Conservation (phyloP, 768 basidiomycete species). For the Suillus bovinus region DNA sequence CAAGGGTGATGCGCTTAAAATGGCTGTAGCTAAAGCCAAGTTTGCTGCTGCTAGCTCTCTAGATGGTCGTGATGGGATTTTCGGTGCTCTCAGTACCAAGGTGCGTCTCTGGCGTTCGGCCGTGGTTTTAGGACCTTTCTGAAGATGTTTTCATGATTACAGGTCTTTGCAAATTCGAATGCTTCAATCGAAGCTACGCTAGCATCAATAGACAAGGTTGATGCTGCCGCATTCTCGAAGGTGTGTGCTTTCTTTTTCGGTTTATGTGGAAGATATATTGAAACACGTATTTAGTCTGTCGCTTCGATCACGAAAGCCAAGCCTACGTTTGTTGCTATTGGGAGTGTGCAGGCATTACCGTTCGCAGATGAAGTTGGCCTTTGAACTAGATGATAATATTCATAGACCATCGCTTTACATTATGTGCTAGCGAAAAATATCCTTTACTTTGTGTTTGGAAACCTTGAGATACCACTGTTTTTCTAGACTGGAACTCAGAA, state of each 20-base stretch:
- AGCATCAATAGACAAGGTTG: constrained; percentile 68
- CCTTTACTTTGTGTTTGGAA: constrained; percentile 1
- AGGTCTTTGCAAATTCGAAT: constrained; percentile 64
- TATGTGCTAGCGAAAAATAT: constrained; percentile 5
- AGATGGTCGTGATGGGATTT: constrained; percentile 71
- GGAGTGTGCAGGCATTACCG: constrained; percentile 74
- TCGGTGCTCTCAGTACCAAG: constrained; percentile 62
- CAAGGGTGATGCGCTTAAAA: constrained; percentile 70
- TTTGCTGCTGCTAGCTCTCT: constrained; percentile 71
- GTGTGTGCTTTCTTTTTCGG: constrained; percentile 38
- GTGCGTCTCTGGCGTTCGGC: constrained; percentile 38
- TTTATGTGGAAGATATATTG: background rate
- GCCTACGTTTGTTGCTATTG: constrained; percentile 87
- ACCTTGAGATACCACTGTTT: background rate
- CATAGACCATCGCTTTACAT: constrained; percentile 3
- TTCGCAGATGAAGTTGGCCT: constrained; percentile 84
- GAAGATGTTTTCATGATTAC: background rate
- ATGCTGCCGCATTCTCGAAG: constrained; percentile 67
- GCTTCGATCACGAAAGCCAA: constrained; percentile 68
- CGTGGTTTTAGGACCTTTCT: background rate
- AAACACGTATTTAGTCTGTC: constrained; percentile 48
- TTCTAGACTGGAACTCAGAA: background rate
- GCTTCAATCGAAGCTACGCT: constrained; percentile 63
- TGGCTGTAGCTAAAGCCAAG: constrained; percentile 86
- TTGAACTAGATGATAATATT: constrained; percentile 34